A percentile compares a stretch with the other conserved stretches of the same genome.
phyloP scores from a whole-genome alignment of 169 alveolate genomes.

The Eimeria necatrix region DNA sequence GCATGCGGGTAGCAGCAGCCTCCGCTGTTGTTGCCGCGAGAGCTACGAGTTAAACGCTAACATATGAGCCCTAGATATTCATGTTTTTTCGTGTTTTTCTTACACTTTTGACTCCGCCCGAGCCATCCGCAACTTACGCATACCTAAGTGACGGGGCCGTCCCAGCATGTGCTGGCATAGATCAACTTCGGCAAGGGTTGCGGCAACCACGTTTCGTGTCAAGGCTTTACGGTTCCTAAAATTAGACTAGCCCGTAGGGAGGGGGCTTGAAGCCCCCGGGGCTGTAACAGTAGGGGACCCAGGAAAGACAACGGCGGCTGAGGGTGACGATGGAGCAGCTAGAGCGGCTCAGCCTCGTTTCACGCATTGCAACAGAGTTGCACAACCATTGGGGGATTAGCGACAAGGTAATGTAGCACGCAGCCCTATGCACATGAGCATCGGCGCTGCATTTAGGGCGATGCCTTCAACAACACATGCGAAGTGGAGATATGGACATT shows the following conservation, averaged over 20 bases:
- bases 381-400: conserved; percentile 82
- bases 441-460: not conserved
- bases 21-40: not conserved
- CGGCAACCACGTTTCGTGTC: too few relatives aligned
- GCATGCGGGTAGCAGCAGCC: not conserved
- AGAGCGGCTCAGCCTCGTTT: conserved; percentile 77
- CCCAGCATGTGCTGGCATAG: too few relatives aligned
- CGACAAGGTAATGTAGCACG: conserved; percentile 65
- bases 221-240: too few relatives aligned
- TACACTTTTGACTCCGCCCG: not conserved
- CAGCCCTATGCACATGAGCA: not conserved
- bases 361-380: conserved; percentile 81
- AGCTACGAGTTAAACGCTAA: not conserved
- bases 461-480: not conserved
- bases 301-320: too few relatives aligned
- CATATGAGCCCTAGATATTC: not conserved
- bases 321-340: conserved; percentile 76
- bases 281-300: too few relatives aligned
- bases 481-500: not conserved
- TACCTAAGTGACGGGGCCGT: too few relatives aligned
- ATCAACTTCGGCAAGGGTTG: too few relatives aligned
- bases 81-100: not conserved
- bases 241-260: not conserved
- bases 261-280: not conserved
- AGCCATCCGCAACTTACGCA: too few relatives aligned